A percentile compares a stretch with the other conserved stretches of the same genome.
These are phyloP conservation scores for Sporothrix mexicana DNA, from an alignment of 2,329 filamentous ascomycete genomes.

Conservation along the genomic window DNA sequence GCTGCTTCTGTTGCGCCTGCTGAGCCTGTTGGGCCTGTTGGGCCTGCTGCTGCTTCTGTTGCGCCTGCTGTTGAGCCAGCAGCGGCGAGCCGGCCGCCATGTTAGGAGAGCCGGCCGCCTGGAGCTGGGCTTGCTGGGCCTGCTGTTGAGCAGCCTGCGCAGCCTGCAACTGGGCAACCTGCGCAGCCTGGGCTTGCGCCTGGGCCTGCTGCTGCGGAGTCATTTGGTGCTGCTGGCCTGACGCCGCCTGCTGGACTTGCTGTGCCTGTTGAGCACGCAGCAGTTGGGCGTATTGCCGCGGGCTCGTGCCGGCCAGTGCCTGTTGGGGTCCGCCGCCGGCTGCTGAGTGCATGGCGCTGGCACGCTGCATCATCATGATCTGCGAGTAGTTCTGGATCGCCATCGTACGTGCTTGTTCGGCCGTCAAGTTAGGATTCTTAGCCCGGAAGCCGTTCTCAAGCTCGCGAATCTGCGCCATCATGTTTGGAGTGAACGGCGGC, in stretches of 20 bases:
- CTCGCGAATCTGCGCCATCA: slow-evolving; percentile 56
- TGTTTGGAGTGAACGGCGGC: slow-evolving; percentile 54
- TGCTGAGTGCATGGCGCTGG: slow-evolving; percentile 61
- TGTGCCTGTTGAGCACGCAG: slow-evolving; percentile 59
- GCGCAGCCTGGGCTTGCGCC: slow-evolving; percentile 31
- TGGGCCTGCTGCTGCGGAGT: slow-evolving; percentile 49
- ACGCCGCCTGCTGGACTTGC: slow-evolving; percentile 51
- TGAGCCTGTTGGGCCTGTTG: slow-evolving; percentile 12
- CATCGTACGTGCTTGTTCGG: slow-evolving; percentile 57
- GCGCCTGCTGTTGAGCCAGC: not conserved
- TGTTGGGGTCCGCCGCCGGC: slow-evolving; percentile 57
- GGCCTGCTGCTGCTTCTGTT: not conserved
- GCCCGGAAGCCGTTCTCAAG: slow-evolving; percentile 59
- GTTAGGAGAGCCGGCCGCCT: not conserved
- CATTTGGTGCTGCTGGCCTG: slow-evolving; percentile 34
- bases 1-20: not conserved
- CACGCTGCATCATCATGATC: slow-evolving; percentile 55
- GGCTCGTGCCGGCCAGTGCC: slow-evolving; percentile 56
- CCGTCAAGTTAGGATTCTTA: slow-evolving; percentile 58
- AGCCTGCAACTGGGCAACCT: slow-evolving; percentile 6
- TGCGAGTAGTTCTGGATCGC: slow-evolving; percentile 58
- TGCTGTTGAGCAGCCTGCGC: not conserved
- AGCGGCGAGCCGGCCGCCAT: not conserved
- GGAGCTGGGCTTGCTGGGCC: slow-evolving; percentile 5
- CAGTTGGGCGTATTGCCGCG: slow-evolving; percentile 65